These are phyloP conservation scores for Paratinospora sagittata DNA, from an alignment of 164 flowering plant species.

Conservation along the genomic window DNA sequence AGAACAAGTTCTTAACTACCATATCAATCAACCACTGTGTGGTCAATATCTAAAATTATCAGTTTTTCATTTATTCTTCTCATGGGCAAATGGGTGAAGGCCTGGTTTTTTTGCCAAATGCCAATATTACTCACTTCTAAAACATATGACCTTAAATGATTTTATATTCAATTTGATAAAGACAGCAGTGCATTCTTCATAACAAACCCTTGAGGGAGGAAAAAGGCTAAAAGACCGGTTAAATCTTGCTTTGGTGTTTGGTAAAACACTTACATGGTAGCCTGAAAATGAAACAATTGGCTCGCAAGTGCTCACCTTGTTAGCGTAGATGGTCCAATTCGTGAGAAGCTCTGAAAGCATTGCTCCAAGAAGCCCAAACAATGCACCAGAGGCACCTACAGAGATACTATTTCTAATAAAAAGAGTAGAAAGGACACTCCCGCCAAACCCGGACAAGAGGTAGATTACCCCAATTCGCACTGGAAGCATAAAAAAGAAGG, in stretches of 20 bases:
- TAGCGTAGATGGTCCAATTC: slow-evolving; percentile 71
- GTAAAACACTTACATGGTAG: background rate
- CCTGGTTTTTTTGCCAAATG: background rate
- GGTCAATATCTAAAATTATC: background rate
- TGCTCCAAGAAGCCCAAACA: slow-evolving; percentile 89
- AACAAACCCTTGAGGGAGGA: no score
- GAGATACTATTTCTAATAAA: slow-evolving; percentile 53
- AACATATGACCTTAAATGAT: no score
- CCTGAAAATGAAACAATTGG: background rate
- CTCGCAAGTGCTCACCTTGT: slow-evolving; percentile 42
- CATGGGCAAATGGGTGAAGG: background rate
- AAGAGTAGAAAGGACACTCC: slow-evolving; percentile 61
- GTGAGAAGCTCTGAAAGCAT: slow-evolving; percentile 85
- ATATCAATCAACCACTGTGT: background rate
- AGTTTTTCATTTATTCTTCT: background rate
- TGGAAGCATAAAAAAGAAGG: slow-evolving; percentile 26
- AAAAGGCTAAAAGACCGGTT: no score
- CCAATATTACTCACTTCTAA: no score
- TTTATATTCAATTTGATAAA: no score
- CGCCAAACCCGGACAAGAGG: slow-evolving; percentile 71
- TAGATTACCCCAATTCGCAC: slow-evolving; percentile 67
- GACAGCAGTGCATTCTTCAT: no score
- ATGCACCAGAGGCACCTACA: slow-evolving; percentile 89
- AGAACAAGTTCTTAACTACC: background rate
- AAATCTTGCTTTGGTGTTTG: no score